Conservation (phyloP, 2,329 filamentous ascomycete species). For the Diaporthe sp. region DNA sequence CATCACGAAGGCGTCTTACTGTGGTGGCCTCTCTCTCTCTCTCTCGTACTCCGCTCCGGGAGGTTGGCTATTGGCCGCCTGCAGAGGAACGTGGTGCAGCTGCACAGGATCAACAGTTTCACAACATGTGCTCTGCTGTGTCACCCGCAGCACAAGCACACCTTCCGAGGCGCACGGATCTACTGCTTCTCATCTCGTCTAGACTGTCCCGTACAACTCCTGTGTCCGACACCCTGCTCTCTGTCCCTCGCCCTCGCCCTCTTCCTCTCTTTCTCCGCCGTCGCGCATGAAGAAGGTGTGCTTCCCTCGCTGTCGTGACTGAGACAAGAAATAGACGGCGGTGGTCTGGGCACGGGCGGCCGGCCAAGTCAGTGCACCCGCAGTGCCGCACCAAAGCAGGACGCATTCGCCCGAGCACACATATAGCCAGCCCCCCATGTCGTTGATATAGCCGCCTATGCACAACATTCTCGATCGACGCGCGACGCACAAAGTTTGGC, state of each 20-base stretch:
- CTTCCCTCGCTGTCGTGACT: not conserved
- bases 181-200: slow-evolving; percentile 23
- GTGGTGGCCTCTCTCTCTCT: not conserved
- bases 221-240: not conserved
- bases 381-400: not conserved
- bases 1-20: slow-evolving; percentile 6
- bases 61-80: not conserved
- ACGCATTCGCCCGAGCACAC: not conserved
- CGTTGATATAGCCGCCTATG: slow-evolving; percentile 22
- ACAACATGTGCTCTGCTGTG: slow-evolving; percentile 30
- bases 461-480: slow-evolving; percentile 17
- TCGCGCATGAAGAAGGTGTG: not conserved
- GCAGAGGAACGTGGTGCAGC: slow-evolving; percentile 4
- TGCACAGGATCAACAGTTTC: slow-evolving; percentile 25
- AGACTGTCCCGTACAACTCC: slow-evolving; percentile 20
- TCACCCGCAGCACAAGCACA: slow-evolving; percentile 25
- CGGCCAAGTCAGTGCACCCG: slow-evolving; percentile 9
- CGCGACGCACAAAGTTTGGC: not conserved
- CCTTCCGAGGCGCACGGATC: slow-evolving; percentile 25
- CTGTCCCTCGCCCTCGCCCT: not conserved
- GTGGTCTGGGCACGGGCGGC: slow-evolving; percentile 1
- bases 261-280: not conserved
- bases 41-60: not conserved
- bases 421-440: slow-evolving; percentile 11
- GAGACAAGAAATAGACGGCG: not conserved